A percentile compares a stretch with the other conserved stretches of the same genome.
These are phyloP conservation scores for Neurospora sp. DNA, from an alignment of 495 filamentous ascomycete genomes.

Conservation along the genomic window DNA sequence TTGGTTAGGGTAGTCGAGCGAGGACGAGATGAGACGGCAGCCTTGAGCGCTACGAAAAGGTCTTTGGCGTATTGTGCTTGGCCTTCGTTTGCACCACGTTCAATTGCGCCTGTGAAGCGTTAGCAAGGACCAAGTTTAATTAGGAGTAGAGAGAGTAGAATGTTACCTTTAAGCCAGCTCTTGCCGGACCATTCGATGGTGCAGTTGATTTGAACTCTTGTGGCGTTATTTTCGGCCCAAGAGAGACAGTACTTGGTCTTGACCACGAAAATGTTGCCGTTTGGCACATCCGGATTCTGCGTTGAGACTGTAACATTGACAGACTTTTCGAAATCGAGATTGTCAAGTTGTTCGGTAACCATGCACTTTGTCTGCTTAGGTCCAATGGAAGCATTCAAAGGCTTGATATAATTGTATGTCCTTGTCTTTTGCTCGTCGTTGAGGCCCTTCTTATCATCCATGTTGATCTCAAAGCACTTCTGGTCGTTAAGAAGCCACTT, in stretches of 20 bases:
- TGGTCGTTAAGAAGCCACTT: constrained; percentile 82
- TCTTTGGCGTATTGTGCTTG: constrained; percentile 73
- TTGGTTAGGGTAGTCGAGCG: constrained; percentile 31
- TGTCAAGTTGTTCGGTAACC: constrained; percentile 70
- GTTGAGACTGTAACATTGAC: constrained; percentile 69
- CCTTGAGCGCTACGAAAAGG: constrained; percentile 60
- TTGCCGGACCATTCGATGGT: constrained; percentile 95
- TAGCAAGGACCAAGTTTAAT: neutral
- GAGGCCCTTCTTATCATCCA: constrained; percentile 72
- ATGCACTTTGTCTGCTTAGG: constrained; percentile 95
- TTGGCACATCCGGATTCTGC: constrained; percentile 92
- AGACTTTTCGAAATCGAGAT: constrained; percentile 77
- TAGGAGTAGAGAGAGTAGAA: neutral
- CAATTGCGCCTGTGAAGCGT: constrained; percentile 60
- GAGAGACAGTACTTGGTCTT: constrained; percentile 93
- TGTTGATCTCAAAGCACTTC: constrained; percentile 75
- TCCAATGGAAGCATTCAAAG: constrained; percentile 70
- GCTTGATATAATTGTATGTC: constrained; percentile 84
- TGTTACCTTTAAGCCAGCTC: constrained; percentile 91
- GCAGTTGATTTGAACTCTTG: constrained; percentile 73
- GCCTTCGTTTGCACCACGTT: constrained; percentile 89
- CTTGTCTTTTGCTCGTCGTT: constrained; percentile 62
- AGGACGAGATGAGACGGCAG: constrained; percentile 56
- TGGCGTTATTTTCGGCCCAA: constrained; percentile 79
- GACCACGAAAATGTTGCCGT: constrained; percentile 77